These are phyloP conservation scores for Trichoderma hamatum DNA, from an alignment of 2,329 filamentous ascomycete species.

Conservation along the genomic window DNA sequence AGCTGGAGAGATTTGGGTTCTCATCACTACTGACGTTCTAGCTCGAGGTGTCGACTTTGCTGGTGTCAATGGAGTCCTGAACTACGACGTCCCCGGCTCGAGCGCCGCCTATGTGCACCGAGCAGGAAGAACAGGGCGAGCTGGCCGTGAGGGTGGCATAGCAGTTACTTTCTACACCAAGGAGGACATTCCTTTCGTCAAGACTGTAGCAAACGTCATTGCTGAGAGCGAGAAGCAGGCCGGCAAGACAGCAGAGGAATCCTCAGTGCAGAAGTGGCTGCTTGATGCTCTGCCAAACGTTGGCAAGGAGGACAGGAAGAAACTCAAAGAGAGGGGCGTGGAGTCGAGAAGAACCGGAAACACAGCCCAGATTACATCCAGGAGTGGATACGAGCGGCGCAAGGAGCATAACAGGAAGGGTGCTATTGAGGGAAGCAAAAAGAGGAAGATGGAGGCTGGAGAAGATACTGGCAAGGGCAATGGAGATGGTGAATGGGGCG, in stretches of 20 bases:
- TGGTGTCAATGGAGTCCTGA: constrained; percentile 93
- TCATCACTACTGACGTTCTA: constrained; percentile 93
- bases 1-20: constrained; percentile 89
- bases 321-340: constrained; percentile 79
- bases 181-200: constrained; percentile 87
- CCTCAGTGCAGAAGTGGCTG: constrained; percentile 79
- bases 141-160: constrained; percentile 82
- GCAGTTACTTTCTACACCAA: constrained; percentile 95
- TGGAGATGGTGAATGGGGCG: constrained; percentile 49
- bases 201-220: constrained; percentile 92
- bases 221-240: constrained; percentile 76
- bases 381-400: constrained; percentile 74
- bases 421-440: constrained; percentile 65
- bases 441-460: constrained; percentile 48
- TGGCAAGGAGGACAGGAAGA: constrained; percentile 80
- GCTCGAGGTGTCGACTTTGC: constrained; percentile 93
- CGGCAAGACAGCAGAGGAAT: constrained; percentile 54
- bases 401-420: constrained; percentile 68
- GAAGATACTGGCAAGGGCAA: constrained; percentile 24
- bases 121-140: constrained; percentile 86
- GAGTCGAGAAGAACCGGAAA: constrained; percentile 61
- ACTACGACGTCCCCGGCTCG: constrained; percentile 95
- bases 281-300: constrained; percentile 83
- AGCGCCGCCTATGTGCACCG: constrained; percentile 91
- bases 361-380: constrained; percentile 74